phyloP scores from a whole-genome alignment of 176 grass and related monocot genomes.

The Neostapfia colusana region DNA sequence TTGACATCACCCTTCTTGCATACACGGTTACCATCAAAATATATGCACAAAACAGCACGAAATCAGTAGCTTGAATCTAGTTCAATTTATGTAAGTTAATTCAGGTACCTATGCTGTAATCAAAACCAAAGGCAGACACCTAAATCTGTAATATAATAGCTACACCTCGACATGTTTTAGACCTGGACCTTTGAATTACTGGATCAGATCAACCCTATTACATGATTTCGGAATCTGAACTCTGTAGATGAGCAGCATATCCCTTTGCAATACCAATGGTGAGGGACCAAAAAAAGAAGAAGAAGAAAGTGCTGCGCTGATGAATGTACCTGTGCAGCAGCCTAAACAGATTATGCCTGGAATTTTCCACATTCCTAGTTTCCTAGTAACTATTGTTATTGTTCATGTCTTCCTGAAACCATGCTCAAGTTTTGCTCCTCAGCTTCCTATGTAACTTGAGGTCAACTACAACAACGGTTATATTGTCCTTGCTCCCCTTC shows the following conservation, averaged over 20 bases:
- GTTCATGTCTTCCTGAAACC: constrained; percentile 16
- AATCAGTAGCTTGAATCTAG: neutral
- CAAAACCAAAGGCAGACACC: constrained; percentile 31
- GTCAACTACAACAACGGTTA: constrained; percentile 72
- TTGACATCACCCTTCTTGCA: neutral
- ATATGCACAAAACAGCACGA: neutral
- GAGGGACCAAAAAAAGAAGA: neutral
- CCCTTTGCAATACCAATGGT: constrained; percentile 23
- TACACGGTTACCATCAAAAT: neutral
- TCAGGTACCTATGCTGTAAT: constrained; percentile 11
- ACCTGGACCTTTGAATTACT: constrained; percentile 12
- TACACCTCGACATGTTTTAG: constrained; percentile 26
- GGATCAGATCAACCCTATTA: constrained; percentile 14
- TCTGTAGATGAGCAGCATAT: constrained; percentile 38
- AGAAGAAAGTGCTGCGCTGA: constrained; percentile 34
- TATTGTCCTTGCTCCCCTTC: constrained; percentile 88
- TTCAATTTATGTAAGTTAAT: neutral
- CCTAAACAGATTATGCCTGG: constrained; percentile 27
- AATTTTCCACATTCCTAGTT: constrained; percentile 18
- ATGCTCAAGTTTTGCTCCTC: constrained; percentile 53
- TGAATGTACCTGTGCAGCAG: constrained; percentile 31
- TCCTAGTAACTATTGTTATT: constrained; percentile 28
- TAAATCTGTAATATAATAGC: constrained; percentile 19
- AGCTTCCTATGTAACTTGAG: constrained; percentile 82
- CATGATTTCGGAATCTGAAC: constrained; percentile 27